Base-by-base conservation (phyloP, 2,329 filamentous ascomycete genomes). In the Penicillium brasilianum region DNA sequence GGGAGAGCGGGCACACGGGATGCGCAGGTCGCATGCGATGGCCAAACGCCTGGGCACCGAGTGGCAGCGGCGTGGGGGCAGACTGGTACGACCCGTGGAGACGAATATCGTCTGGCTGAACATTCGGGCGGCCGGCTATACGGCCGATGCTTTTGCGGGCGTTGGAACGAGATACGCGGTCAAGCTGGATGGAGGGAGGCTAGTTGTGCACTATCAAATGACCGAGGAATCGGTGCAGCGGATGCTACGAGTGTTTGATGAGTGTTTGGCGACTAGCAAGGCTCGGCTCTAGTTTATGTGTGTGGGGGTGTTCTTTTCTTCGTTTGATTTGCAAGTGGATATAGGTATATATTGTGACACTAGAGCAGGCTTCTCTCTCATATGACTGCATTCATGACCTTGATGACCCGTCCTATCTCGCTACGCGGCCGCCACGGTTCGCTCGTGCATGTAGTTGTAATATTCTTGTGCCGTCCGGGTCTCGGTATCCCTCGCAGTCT, bases 1-100 rank as follows among this genome's bases (percentile, higher is more conserved):
- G 3, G 39, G 39, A 13, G 39, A 43, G 39, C 39, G 16, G 39
- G 39, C 39, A 43, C 39, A 43, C 39, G 39, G 39, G 4, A 43
- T 43, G 39, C 39, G 39, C 39, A 43, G 39, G 39, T 43, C 39
- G 39, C 39, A 43, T 43, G 39, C 39, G 39, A 43, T 43, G 39
- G 39, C 39, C 39, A 43, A 43, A 20, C 39, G 39, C 39, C 39
- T 43, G 39, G 39, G 39, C 8, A n/a, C 39, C 16, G 39, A 43
- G 39, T 43, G 39, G 39, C 39, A 43, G 8, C 39, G 18, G 39
- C 39, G 39, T 14, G 39, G 16, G 18, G 39, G 39, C 8, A n/a
- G 18, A n/a, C 39, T 43, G 16, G 18, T 43, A n/a, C 39, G 39
- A 43, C 39, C 39, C 18, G 39, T 43, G 2, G 39, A 43, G 18